Conservation (phyloP, 139 green algal species). For the Coelastrella sp. region DNA sequence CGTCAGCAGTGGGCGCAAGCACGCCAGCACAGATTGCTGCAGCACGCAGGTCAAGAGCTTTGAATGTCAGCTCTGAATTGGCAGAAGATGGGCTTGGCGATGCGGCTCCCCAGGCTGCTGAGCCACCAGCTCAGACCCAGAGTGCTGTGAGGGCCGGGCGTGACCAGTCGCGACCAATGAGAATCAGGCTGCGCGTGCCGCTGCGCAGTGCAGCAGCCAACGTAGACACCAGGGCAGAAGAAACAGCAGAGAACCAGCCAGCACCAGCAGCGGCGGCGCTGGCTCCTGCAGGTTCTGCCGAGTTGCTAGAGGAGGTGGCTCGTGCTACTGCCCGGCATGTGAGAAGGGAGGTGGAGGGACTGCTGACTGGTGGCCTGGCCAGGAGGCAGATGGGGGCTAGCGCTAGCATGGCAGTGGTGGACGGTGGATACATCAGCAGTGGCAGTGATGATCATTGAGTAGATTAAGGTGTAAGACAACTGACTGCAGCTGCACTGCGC, state of each 20-base stretch:
- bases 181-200: too few species aligned
- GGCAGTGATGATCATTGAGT: neutral
- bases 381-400: neutral
- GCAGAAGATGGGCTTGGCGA: too few species aligned
- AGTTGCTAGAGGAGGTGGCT: neutral
- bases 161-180: too few species aligned
- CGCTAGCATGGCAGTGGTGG: neutral
- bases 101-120: too few species aligned
- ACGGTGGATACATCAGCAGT: conserved; percentile 20
- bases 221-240: neutral
- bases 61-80: too few species aligned
- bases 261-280: neutral
- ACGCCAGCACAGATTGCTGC: too few species aligned
- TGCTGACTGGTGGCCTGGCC: neutral
- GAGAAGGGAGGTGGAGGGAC: neutral
- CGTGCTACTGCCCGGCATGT: neutral
- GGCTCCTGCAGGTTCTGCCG: neutral
- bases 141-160: too few species aligned
- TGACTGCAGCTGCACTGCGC: too few species aligned
- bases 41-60: too few species aligned
- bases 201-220: neutral
- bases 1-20: too few species aligned
- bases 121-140: too few species aligned
- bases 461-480: too few species aligned
- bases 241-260: neutral